Base-by-base conservation (phyloP, 805 yeast species). In the Saccharomycopsis fermentans region DNA sequence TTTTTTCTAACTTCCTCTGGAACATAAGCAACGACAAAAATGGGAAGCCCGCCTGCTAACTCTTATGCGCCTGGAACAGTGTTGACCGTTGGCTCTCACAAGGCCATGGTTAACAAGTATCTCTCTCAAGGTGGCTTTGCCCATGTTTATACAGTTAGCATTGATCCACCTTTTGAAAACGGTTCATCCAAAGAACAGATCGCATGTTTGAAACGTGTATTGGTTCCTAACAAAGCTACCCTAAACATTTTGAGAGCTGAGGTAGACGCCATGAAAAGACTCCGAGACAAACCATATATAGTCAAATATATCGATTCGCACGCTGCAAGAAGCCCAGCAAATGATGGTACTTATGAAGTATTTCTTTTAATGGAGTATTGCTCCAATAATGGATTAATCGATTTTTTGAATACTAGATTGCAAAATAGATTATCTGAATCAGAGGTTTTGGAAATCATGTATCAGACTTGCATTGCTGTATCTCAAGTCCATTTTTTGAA, bases 51-150 rank as follows among this genome's bases (percentile, higher is more conserved):
- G 21, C 84, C 86, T 5, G 77, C 82, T 8, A 76, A 76, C 61
- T 82, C 88, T 6, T 88, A 85, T 66, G 71, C 77, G 11, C 87
- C 94, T 8, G 96, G 96, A 4, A 87, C 94, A 3, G 73, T 73
- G 61, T 76, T 91, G 63, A 81, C 90, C 1, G 96, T 90, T 39
- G 97, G 97, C 11, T 80, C 91, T 4, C 96, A 91, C 71, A 74
- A 76, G 55, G 86, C 84, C n/a, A 72, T 75, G 52, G 80, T 90
- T 65, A 76, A 78, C 62, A 78, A 83, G 64, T 91, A 87, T 73
- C 73, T 91, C 50, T 86, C 96, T 5, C 86, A 86, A 67, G 98
- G 94, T 71, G 99, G 99, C 14, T 94, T 89, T 76, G 98, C 99
- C 11, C 96, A 88, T 69, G 97, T 94, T 4, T 94, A 94, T 70